Evolutionary conservation across 1,284 basidiomycete genomes (phyloP).

Genomic region (Moesziomyces antarcticus): DNA sequence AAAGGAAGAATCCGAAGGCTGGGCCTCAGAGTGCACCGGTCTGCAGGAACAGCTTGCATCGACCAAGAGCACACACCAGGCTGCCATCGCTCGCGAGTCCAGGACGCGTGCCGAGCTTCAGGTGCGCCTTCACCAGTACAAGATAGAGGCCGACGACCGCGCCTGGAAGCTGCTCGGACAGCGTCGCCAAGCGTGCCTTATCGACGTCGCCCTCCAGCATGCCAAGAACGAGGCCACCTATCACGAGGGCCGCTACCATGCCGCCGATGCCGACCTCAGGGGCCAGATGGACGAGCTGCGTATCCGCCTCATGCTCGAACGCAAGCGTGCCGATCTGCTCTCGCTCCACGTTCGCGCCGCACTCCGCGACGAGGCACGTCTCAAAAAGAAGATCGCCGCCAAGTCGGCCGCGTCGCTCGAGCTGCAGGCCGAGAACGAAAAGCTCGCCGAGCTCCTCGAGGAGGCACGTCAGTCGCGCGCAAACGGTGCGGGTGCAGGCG

Average conservation of each 20-base stretch:
- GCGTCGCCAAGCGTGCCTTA: constrained; percentile 19
- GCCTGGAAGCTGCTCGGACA: constrained; percentile 35
- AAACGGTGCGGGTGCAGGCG: not conserved
- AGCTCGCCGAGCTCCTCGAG: constrained; percentile 20
- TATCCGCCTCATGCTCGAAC: constrained; percentile 43
- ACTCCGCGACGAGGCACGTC: constrained; percentile 13
- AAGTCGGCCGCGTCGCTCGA: constrained; percentile 21
- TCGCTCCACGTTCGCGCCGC: constrained; percentile 24
- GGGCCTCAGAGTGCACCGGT: constrained; percentile 45
- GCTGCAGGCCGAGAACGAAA: constrained; percentile 28
- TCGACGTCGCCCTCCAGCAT: constrained; percentile 33
- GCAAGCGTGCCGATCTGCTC: constrained; percentile 43
- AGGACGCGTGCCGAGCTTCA: constrained; percentile 27
- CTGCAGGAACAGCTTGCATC: constrained; percentile 33
- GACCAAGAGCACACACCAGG: constrained; percentile 16
- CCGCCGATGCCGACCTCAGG: constrained; percentile 27
- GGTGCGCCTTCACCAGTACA: constrained; percentile 35
- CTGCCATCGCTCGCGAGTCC: constrained; percentile 20
- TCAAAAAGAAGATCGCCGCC: constrained; percentile 27
- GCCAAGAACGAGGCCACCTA: constrained; percentile 44
- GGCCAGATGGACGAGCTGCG: constrained; percentile 38
- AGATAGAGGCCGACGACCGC: constrained; percentile 43
- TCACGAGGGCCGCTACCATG: constrained; percentile 27
- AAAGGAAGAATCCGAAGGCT: constrained; percentile 47
- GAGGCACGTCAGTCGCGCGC: constrained; percentile 14